Evolutionary conservation across 1,284 basidiomycete species (phyloP).

Genomic region (Papiliotrema laurentii): DNA sequence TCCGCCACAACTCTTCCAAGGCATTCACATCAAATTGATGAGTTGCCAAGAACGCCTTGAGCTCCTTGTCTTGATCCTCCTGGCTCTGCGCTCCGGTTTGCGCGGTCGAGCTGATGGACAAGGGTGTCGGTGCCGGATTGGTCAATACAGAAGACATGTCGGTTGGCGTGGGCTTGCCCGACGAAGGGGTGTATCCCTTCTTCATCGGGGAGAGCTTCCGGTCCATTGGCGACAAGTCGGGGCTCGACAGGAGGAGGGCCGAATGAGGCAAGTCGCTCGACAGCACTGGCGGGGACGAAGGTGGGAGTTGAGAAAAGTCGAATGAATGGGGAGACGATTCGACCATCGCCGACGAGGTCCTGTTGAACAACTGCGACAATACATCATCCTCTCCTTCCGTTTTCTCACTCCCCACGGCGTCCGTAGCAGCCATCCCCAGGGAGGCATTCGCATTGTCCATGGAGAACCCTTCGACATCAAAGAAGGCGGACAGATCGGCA

Average conservation of each 20-base stretch:
- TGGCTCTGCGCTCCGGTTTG: background rate
- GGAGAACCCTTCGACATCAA: conserved; percentile 37
- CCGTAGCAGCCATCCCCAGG: background rate
- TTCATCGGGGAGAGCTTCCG: background rate
- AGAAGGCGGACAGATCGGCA: conserved; percentile 36
- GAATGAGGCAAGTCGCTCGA: conserved; percentile 17
- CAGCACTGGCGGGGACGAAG: conserved; percentile 15
- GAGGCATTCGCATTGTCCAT: conserved; percentile 1
- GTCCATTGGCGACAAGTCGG: conserved; percentile 8
- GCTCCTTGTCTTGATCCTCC: background rate
- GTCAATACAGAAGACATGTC: background rate
- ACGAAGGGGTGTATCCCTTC: background rate
- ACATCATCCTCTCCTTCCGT: conserved; percentile 17
- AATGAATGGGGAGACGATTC: conserved; percentile 12
- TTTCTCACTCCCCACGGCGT: background rate
- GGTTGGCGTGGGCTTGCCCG: background rate
- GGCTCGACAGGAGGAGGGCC: conserved; percentile 17
- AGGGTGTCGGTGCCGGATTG: background rate
- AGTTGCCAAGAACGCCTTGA: background rate
- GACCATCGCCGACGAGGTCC: conserved; percentile 14
- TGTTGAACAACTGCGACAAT: conserved; percentile 20
- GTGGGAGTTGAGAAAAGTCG: conserved; percentile 24
- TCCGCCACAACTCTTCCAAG: background rate
- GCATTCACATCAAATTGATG: background rate
- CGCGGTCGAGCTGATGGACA: background rate